Base-by-base conservation (phyloP, 495 filamentous ascomycete species). In the Rusavskia elegans region DNA sequence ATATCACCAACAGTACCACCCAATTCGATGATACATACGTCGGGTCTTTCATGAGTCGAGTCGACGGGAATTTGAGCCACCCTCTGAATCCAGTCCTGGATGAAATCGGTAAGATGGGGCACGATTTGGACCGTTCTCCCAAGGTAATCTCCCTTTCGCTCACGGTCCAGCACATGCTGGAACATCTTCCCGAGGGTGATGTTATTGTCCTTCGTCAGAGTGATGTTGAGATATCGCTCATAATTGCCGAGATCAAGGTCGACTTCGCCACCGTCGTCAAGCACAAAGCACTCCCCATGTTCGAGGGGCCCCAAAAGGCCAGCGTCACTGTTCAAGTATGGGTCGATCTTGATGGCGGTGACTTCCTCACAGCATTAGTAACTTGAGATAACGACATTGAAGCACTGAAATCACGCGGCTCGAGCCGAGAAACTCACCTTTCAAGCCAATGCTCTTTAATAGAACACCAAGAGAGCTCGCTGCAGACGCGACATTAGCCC, bases 121-220 rank as follows among this genome's bases (percentile, higher is more conserved):
- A 96, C 89, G 8, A 95, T 83, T 65, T 95, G 90, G 19, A 95
- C 50, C 0, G 92, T 98, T 59, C 82, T 81, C 51, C 92, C 92
- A 8, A 96, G 78, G 58, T 97, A 98, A 61, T 87, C 79, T 25
- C 90, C 90, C 27, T 71, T 68, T 46, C 89, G 76, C 68, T 95
- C 83, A 54, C 72, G 74, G 61, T 84, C 72, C 54, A 95, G 90
- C 20, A 96, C 92, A 55, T 83, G 76, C 62, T 86, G 72, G 67
- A 95, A 96, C 55, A 96, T 84, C 73, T 96, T 97, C 55, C 92
- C 92, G 10, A 89, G 95, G 21, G 89, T 96, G 67, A 96, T 92
- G 63, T 94, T 95, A 69, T 87, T 84, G 53, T 92, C 85, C 19
- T 79, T 70, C 6, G 75, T 82, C 25, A 94, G 75, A 10, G 81